Evolutionary conservation across 768 basidiomycete genomes (phyloP).

Genomic region (Suillus ampliporus): DNA sequence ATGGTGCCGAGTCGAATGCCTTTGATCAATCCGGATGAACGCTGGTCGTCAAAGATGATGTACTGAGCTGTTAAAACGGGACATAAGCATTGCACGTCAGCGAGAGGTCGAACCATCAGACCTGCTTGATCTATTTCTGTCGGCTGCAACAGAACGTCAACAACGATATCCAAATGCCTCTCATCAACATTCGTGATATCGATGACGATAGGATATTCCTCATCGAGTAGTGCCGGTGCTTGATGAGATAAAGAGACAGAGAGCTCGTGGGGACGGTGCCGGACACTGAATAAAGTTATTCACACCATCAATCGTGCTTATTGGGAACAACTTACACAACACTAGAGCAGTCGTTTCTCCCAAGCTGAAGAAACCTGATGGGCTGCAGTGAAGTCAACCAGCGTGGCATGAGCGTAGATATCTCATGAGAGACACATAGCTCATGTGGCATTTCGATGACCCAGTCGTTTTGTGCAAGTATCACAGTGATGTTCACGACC

Average conservation of each 20-base stretch:
- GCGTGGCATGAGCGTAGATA: conserved; percentile 34
- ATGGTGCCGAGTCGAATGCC: conserved; percentile 71
- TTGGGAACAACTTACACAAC: conserved; percentile 48
- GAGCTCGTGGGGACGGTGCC: conserved; percentile 65
- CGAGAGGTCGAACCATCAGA: conserved; percentile 35
- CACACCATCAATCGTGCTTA: conserved; percentile 3
- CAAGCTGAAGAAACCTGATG: conserved; percentile 56
- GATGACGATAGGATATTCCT: conserved; percentile 76
- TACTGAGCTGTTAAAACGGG: conserved; percentile 51
- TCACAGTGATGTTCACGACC: conserved; percentile 54
- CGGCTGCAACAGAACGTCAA: conserved; percentile 84
- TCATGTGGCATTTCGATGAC: conserved; percentile 65
- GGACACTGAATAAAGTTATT: conserved; percentile 49
- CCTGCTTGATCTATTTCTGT: conserved; percentile 75
- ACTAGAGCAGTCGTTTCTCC: conserved; percentile 49
- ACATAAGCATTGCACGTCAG: background rate
- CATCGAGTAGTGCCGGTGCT: conserved; percentile 79
- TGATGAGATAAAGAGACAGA: conserved; percentile 60
- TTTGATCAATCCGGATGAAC: conserved; percentile 76
- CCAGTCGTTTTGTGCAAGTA: conserved; percentile 68
- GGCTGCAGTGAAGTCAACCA: conserved; percentile 70
- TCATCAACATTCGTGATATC: conserved; percentile 76
- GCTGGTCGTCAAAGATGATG: conserved; percentile 64
- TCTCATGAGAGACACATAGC: conserved; percentile 44
- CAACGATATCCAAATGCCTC: conserved; percentile 64